These are phyloP conservation scores for Saxophila tyrrhenica DNA, from an alignment of 495 filamentous ascomycete species.

Conservation along the genomic window DNA sequence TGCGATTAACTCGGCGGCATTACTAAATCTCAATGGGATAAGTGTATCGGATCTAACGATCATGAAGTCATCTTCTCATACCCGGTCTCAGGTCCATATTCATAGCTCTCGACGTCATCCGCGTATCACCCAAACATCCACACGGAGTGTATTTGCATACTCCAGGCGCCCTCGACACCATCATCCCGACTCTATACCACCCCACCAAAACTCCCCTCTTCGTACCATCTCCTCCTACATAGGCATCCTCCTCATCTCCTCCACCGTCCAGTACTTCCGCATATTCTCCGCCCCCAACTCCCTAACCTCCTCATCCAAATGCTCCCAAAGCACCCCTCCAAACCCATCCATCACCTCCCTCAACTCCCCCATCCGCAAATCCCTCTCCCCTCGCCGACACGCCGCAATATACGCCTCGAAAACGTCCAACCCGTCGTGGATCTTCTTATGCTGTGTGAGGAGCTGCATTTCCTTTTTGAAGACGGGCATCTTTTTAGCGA, in stretches of 20 bases:
- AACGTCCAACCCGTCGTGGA: slow-evolving; percentile 69
- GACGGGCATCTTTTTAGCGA: slow-evolving; percentile 71
- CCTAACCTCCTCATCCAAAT: slow-evolving; percentile 34
- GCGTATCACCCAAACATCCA: too few species aligned
- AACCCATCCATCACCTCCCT: slow-evolving; percentile 57
- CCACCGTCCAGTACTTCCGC: slow-evolving; percentile 67
- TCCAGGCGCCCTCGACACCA: too few species aligned
- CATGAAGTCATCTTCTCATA: too few species aligned
- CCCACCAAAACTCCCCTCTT: neutral
- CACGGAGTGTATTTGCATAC: too few species aligned
- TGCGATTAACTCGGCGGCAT: slow-evolving; percentile 9
- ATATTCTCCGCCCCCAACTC: slow-evolving; percentile 60
- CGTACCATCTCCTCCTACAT: slow-evolving; percentile 36
- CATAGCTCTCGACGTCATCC: too few species aligned
- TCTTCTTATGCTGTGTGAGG: slow-evolving; percentile 66
- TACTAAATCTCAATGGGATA: too few species aligned
- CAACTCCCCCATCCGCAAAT: slow-evolving; percentile 56
- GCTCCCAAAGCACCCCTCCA: slow-evolving; percentile 34
- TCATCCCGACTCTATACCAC: neutral
- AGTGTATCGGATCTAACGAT: too few species aligned
- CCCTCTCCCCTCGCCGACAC: slow-evolving; percentile 53
- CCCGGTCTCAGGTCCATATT: too few species aligned
- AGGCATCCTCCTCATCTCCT: slow-evolving; percentile 63
- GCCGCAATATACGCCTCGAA: slow-evolving; percentile 55
- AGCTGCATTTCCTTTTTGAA: slow-evolving; percentile 58